These are phyloP conservation scores for Phanerochaete sordida DNA, from an alignment of 768 basidiomycete species.

Conservation along the genomic window DNA sequence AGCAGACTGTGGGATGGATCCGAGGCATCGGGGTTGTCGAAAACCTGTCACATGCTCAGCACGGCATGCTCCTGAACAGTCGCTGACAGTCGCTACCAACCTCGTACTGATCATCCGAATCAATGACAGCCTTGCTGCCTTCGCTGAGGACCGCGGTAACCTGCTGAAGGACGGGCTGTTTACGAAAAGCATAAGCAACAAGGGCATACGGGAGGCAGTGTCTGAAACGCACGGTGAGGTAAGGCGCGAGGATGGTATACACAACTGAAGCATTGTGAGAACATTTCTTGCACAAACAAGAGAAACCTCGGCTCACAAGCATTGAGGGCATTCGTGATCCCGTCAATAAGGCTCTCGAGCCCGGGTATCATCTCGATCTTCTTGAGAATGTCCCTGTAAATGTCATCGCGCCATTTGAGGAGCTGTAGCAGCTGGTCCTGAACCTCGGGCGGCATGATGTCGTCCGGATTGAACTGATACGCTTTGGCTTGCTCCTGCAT, in stretches of 20 bases:
- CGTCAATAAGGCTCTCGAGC: conserved; percentile 50
- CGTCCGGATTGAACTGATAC: conserved; percentile 59
- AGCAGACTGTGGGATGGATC: conserved; percentile 74
- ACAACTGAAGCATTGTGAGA: conserved; percentile 37
- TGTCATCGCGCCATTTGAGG: conserved; percentile 60
- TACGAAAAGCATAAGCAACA: not conserved
- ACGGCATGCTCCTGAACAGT: not conserved
- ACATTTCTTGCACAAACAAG: conserved; percentile 4
- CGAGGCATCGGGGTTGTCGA: conserved; percentile 60
- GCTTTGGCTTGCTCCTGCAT: conserved; percentile 54
- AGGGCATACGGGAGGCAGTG: not conserved
- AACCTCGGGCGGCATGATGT: conserved; percentile 62
- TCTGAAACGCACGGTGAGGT: conserved; percentile 39
- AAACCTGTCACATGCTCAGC: conserved; percentile 41
- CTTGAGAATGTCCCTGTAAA: conserved; percentile 48
- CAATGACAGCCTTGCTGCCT: conserved; percentile 66
- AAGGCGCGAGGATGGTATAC: conserved; percentile 66
- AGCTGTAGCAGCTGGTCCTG: conserved; percentile 52
- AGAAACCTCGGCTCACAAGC: conserved; percentile 43
- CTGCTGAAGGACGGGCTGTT: conserved; percentile 57
- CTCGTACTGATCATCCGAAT: conserved; percentile 66
- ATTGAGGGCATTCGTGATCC: conserved; percentile 61
- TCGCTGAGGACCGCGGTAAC: conserved; percentile 54
- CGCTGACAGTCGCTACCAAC: conserved; percentile 23
- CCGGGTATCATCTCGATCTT: conserved; percentile 69